A percentile compares a stretch with the other conserved stretches of the same genome.
Conservation (phyloP, 352 stramenopile genomes). For the Aphanomyces cochlioides region DNA sequence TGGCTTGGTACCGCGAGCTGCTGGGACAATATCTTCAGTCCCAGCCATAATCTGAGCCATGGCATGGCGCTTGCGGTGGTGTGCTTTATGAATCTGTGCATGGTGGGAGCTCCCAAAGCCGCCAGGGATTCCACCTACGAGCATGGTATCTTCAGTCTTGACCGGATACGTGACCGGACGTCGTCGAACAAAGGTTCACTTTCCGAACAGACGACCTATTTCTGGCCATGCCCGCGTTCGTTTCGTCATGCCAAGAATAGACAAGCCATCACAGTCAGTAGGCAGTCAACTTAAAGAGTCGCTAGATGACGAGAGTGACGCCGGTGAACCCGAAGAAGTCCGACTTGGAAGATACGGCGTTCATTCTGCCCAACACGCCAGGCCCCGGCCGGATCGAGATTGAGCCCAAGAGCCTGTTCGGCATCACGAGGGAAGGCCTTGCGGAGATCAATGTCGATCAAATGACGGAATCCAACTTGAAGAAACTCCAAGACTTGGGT, state of each 20-base stretch:
- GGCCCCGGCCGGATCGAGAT: conserved; percentile 3
- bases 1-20: background rate
- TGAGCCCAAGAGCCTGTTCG: conserved; percentile 51
- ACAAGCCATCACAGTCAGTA: no score
- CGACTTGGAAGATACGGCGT: background rate
- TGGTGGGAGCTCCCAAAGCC: conserved; percentile 7
- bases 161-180: no score
- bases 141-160: no score
- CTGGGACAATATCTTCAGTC: conserved; percentile 22
- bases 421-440: conserved; percentile 66
- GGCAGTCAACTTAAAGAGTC: no score
- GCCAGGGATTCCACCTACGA: background rate
- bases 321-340: background rate
- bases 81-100: conserved; percentile 16
- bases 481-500: conserved; percentile 56
- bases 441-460: conserved; percentile 69
- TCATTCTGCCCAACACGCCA: background rate
- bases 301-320: conserved; percentile 13
- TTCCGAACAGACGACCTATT: no score
- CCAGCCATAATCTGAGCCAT: conserved; percentile 28
- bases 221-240: no score
- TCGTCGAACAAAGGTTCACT: no score
- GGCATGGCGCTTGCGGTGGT: conserved; percentile 27
- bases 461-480: conserved; percentile 73
- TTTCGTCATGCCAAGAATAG: no score